Percentiles rank a stretch among this genome's conserved stretches.
Evolutionary conservation across 192 early-diverging fungal species (phyloP).

Genomic region (Haplosporangium gracile): DNA sequence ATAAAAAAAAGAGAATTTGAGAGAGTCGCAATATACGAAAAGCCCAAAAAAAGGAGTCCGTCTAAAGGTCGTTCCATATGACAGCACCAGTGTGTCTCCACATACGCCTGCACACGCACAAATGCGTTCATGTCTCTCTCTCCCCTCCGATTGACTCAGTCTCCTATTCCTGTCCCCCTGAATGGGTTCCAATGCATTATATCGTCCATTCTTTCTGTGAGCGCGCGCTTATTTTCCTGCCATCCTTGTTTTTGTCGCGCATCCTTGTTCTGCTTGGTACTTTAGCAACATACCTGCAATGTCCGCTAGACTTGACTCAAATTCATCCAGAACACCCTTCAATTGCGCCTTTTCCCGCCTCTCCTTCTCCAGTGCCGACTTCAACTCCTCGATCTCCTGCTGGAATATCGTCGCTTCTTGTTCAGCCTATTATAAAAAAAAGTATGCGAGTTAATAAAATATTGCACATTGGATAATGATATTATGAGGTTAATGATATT

Average conservation of each 20-base stretch:
- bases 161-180: no score
- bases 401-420: slow-evolving; percentile 51
- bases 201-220: no score
- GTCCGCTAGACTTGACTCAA: slow-evolving; percentile 49
- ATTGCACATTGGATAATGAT: background rate
- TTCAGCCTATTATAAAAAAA: slow-evolving; percentile 30
- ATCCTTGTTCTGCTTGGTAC: background rate
- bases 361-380: slow-evolving; percentile 34
- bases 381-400: slow-evolving; percentile 46
- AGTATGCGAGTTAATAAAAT: background rate
- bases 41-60: no score
- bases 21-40: no score
- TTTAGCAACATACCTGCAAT: slow-evolving; percentile 40
- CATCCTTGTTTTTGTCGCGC: background rate
- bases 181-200: no score
- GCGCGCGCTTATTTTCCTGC: no score
- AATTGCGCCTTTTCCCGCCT: slow-evolving; percentile 34
- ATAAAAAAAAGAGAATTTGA: no score
- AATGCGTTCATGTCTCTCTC: no score
- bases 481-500: background rate
- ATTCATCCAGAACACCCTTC: slow-evolving; percentile 46
- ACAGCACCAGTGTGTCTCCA: no score
- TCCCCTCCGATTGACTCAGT: no score
- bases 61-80: no score
- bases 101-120: no score